Percentiles rank a stretch among this genome's conserved stretches.
Conservation (phyloP, 148 eudicot genomes). For the Rheum nobile region DNA sequence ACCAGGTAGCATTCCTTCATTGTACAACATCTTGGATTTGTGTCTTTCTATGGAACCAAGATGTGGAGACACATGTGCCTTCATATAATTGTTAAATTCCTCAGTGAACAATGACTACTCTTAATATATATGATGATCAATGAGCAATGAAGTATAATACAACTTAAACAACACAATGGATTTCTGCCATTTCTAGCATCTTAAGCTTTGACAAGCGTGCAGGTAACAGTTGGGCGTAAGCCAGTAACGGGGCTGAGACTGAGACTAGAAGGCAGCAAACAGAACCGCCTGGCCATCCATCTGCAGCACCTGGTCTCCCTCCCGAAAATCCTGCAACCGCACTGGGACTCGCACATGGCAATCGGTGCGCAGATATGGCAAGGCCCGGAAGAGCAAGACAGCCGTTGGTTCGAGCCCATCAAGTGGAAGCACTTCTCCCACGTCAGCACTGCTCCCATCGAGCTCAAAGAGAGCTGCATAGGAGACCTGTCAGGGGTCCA, state of each 20-base stretch:
- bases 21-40: background rate
- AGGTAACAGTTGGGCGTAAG: constrained; percentile 96
- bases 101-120: background rate
- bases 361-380: constrained; percentile 96
- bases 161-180: too few species aligned
- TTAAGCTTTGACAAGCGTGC: constrained; percentile 3
- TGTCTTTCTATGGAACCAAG: background rate
- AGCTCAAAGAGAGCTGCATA: constrained; percentile 68
- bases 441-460: constrained; percentile 93
- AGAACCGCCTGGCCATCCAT: constrained; percentile 77
- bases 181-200: too few species aligned
- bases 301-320: constrained; percentile 87
- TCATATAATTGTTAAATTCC: background rate
- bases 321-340: constrained; percentile 92
- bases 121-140: background rate
- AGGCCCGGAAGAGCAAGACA: constrained; percentile 98
- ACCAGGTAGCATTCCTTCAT: constrained; percentile 47
- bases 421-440: constrained; percentile 98
- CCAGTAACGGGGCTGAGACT: constrained; percentile 92
- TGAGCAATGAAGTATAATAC: too few species aligned
- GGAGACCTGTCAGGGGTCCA: constrained; percentile 95
- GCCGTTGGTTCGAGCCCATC: constrained; percentile 98
- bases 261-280: constrained; percentile 74
- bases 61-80: background rate
- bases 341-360: constrained; percentile 92